Percentiles rank a stretch among this genome's conserved stretches.
Conservation (phyloP, 306 rosid species). For the Malus sieversii region DNA sequence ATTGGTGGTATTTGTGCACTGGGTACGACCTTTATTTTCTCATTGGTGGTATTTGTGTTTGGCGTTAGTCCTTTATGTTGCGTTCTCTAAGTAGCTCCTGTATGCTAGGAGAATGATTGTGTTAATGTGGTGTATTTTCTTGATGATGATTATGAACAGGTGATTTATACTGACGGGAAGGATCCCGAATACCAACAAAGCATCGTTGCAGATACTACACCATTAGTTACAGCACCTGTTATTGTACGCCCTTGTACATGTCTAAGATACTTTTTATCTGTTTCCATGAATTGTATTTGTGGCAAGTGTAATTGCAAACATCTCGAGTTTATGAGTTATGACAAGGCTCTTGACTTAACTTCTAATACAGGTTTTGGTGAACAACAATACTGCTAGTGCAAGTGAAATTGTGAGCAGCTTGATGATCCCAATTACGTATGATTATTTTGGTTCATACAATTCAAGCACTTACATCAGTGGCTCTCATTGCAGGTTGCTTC, state of each 20-base stretch:
- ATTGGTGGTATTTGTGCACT: background rate
- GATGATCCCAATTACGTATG: conserved; percentile 9
- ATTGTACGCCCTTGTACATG: conserved; percentile 41
- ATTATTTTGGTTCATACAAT: conserved; percentile 13
- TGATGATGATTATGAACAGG: conserved; percentile 42
- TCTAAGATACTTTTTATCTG: conserved; percentile 19
- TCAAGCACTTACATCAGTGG: background rate
- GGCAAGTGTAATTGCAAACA: background rate
- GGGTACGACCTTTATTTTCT: too few relatives aligned
- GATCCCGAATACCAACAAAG: conserved; percentile 69
- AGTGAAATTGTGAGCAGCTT: conserved; percentile 87
- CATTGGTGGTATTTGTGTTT: background rate
- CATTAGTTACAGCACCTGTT: conserved; percentile 69
- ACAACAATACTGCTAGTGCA: conserved; percentile 89
- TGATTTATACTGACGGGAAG: conserved; percentile 90
- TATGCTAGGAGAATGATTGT: background rate
- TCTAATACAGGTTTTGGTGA: conserved; percentile 80
- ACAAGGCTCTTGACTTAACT: conserved; percentile 15
- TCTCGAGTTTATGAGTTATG: conserved; percentile 3
- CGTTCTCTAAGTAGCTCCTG: background rate
- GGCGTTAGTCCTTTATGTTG: background rate
- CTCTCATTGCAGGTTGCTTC: conserved; percentile 88
- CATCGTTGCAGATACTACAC: conserved; percentile 57
- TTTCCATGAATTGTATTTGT: conserved; percentile 4
- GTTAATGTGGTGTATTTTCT: conserved; percentile 7